Conservation (phyloP, 108 stramenopile species). For the Aurantiochytrium sp. region DNA sequence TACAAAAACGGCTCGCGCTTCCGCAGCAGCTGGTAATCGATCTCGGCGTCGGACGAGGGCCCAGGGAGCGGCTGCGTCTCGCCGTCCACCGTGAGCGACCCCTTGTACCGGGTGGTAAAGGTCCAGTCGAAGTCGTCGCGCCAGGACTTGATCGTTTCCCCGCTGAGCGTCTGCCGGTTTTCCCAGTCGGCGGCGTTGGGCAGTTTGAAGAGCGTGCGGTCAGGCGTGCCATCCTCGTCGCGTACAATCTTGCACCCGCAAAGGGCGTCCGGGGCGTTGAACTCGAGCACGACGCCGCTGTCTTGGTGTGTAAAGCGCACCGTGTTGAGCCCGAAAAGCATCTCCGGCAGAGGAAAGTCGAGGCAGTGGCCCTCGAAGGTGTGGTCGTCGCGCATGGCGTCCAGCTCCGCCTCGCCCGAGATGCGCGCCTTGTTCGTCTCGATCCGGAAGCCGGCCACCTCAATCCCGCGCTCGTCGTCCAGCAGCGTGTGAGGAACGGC, state of each 20-base stretch:
- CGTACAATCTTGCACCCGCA: constrained; percentile 1
- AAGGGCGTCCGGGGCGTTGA: constrained; percentile 1
- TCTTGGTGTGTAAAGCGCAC: not conserved
- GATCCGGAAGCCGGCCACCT: not conserved
- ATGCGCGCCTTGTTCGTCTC: constrained; percentile 1
- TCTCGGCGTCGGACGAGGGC: not conserved
- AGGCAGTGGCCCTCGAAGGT: not conserved
- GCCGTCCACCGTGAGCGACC: not conserved
- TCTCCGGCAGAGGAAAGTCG: not conserved
- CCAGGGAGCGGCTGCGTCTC: not conserved
- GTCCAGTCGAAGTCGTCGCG: constrained; percentile 18
- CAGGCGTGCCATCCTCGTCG: not conserved
- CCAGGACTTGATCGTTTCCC: not conserved
- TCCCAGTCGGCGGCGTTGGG: constrained; percentile 10
- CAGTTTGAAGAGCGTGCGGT: constrained; percentile 22
- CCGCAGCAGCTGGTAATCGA: constrained; percentile 26
- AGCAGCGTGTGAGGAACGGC: not conserved
- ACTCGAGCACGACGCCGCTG: not conserved
- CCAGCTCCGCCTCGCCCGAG: not conserved
- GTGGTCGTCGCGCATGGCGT: not conserved
- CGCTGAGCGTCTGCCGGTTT: not conserved
- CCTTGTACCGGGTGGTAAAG: not conserved
- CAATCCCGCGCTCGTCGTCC: not conserved
- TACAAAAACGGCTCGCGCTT: not conserved
- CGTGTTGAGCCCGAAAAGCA: constrained; percentile 1